A percentile compares a stretch with the other conserved stretches of the same genome.
phyloP scores from a whole-genome alignment of 2,329 filamentous ascomycete species.

The Aspergillus aculeatinus region DNA sequence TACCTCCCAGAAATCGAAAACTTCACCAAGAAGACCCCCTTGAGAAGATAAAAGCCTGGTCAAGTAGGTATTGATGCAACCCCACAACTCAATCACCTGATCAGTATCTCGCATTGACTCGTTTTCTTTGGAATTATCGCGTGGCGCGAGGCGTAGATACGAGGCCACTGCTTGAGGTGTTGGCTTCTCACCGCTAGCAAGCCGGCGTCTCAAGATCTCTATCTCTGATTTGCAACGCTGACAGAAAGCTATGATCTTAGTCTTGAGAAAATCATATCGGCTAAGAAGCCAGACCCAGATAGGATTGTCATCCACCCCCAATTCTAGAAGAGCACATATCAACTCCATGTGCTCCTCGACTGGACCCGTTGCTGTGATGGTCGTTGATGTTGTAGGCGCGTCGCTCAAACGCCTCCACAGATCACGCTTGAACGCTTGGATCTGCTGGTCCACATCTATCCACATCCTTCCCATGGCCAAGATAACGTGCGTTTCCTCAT shows the following conservation, averaged over 20 bases:
- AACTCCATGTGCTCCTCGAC: constrained; percentile 88
- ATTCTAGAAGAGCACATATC: constrained; percentile 82
- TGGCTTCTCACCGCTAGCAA: constrained; percentile 73
- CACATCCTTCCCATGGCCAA: constrained; percentile 90
- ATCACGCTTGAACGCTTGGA: constrained; percentile 82
- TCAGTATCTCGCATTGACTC: constrained; percentile 69
- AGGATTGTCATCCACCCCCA: constrained; percentile 92
- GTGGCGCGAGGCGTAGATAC: constrained; percentile 71
- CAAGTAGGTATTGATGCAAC: constrained; percentile 76
- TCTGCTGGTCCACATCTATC: constrained; percentile 86
- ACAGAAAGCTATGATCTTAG: constrained; percentile 74
- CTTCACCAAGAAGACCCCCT: constrained; percentile 80
- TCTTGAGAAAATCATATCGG: constrained; percentile 83
- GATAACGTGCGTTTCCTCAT: constrained; percentile 80
- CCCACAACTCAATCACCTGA: constrained; percentile 88
- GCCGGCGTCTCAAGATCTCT: constrained; percentile 78
- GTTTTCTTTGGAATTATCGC: constrained; percentile 63
- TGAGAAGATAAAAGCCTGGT: constrained; percentile 69
- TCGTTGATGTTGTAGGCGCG: constrained; percentile 59
- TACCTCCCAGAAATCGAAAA: constrained; percentile 91
- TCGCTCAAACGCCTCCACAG: constrained; percentile 79
- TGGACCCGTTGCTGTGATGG: constrained; percentile 51
- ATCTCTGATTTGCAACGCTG: constrained; percentile 90
- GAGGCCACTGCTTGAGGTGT: constrained; percentile 67
- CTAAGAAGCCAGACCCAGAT: constrained; percentile 96